Conservation (phyloP, 225 moss, liverwort and hornwort genomes). For the Marchantia paleacea region DNA sequence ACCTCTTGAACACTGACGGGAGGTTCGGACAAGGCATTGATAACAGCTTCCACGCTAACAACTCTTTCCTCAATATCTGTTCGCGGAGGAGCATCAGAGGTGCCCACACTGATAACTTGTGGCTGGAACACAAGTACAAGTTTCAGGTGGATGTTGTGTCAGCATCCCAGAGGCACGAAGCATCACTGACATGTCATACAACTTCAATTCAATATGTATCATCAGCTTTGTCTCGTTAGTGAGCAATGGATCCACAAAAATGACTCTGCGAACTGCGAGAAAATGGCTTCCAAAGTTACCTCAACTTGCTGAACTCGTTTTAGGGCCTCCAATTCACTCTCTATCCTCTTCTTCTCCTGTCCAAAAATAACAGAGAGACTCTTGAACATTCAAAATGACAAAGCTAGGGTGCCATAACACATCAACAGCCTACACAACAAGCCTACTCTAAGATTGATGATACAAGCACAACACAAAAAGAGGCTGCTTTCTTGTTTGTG, state of each 20-base stretch:
- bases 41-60: slow-evolving; percentile 40
- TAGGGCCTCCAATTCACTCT: slow-evolving; percentile 61
- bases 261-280: not conserved
- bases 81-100: slow-evolving; percentile 47
- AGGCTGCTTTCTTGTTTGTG: no score
- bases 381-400: not conserved
- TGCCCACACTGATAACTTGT: slow-evolving; percentile 43
- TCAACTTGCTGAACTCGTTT: slow-evolving; percentile 54
- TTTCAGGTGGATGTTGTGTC: not conserved
- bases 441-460: not conserved
- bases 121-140: slow-evolving; percentile 39
- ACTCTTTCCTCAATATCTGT: slow-evolving; percentile 61
- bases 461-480: not conserved
- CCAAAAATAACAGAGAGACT: not conserved
- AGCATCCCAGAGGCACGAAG: no score
- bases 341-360: slow-evolving; percentile 68
- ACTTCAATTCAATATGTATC: no score
- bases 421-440: not conserved
- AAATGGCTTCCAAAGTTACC: slow-evolving; percentile 36
- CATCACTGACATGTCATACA: no score
- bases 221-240: not conserved
- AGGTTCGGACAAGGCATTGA: slow-evolving; percentile 38
- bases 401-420: not conserved
- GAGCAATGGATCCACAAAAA: not conserved
- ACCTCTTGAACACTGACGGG: slow-evolving; percentile 40